These are phyloP conservation scores for Knoxdaviesia proteae DNA, from an alignment of 2,329 filamentous ascomycete species.

Conservation along the genomic window DNA sequence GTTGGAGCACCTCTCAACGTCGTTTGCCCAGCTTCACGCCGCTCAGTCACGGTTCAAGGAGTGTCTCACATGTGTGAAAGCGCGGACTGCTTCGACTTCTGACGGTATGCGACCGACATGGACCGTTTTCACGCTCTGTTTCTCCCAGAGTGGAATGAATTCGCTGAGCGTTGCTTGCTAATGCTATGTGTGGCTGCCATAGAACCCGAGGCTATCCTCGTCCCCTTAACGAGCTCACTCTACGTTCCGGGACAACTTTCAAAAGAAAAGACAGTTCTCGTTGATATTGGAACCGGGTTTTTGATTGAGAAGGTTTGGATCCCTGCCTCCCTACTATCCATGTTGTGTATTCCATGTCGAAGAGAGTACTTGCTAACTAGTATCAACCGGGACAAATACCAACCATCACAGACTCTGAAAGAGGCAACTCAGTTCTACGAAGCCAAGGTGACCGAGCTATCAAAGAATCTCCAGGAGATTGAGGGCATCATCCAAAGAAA, in stretches of 20 bases:
- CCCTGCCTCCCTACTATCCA: neutral
- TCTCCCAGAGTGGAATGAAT: neutral
- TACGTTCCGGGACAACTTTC: slow-evolving; percentile 75
- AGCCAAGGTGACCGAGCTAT: slow-evolving; percentile 30
- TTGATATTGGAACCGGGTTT: slow-evolving; percentile 87
- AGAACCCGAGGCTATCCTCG: slow-evolving; percentile 43
- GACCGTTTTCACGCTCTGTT: neutral
- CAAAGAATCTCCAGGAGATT: slow-evolving; percentile 31
- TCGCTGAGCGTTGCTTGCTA: neutral
- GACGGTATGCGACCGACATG: slow-evolving; percentile 9
- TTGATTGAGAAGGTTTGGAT: slow-evolving; percentile 69
- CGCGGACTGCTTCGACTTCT: slow-evolving; percentile 12
- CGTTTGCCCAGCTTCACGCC: slow-evolving; percentile 72
- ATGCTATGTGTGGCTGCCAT: neutral
- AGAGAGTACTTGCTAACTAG: slow-evolving; percentile 1
- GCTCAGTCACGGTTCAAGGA: slow-evolving; percentile 86
- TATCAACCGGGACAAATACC: neutral
- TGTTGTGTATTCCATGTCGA: neutral
- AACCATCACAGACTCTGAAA: slow-evolving; percentile 21
- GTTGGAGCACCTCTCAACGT: slow-evolving; percentile 78
- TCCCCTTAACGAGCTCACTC: slow-evolving; percentile 85
- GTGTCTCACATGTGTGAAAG: slow-evolving; percentile 57
- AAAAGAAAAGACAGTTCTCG: slow-evolving; percentile 56
- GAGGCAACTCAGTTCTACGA: slow-evolving; percentile 36
- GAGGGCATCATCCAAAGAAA: slow-evolving; percentile 44